phyloP scores from a whole-genome alignment of 1,284 basidiomycete genomes.

The Pulchroboletus neoregius region DNA sequence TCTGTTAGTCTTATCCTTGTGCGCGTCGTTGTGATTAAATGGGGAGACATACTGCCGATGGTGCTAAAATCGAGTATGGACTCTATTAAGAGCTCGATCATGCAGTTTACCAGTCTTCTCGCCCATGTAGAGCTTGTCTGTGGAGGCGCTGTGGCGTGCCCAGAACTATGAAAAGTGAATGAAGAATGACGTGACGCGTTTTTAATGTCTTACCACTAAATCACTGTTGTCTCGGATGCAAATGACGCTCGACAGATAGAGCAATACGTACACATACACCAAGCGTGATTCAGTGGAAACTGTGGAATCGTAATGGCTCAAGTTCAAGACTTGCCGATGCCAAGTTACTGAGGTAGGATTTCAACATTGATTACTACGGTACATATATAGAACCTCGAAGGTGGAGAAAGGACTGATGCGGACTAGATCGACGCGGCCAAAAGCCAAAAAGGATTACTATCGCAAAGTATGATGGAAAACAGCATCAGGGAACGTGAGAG shows the following conservation, averaged over 20 bases:
- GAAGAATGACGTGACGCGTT: background rate
- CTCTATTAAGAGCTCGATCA: background rate
- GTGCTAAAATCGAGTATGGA: background rate
- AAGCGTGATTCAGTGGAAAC: too few relatives aligned
- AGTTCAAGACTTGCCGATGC: too few relatives aligned
- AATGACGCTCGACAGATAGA: background rate
- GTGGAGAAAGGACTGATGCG: conserved; percentile 7
- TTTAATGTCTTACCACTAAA: conserved; percentile 11
- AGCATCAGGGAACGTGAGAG: background rate
- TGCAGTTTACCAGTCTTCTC: background rate
- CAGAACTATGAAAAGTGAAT: background rate
- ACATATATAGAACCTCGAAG: conserved; percentile 2
- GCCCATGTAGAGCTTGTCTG: background rate
- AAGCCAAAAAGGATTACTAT: background rate
- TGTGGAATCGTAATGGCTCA: too few relatives aligned
- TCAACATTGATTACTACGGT: background rate
- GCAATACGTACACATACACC: conserved; percentile 2
- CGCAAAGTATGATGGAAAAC: background rate
- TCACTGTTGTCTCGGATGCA: conserved; percentile 9
- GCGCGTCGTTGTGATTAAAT: background rate
- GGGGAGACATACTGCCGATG: background rate
- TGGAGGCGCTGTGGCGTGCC: background rate
- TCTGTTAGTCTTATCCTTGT: background rate
- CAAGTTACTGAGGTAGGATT: too few relatives aligned
- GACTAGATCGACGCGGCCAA: conserved; percentile 10